Evolutionary conservation across 441 rosid species (phyloP).

Genomic region (Adansonia grandidieri): DNA sequence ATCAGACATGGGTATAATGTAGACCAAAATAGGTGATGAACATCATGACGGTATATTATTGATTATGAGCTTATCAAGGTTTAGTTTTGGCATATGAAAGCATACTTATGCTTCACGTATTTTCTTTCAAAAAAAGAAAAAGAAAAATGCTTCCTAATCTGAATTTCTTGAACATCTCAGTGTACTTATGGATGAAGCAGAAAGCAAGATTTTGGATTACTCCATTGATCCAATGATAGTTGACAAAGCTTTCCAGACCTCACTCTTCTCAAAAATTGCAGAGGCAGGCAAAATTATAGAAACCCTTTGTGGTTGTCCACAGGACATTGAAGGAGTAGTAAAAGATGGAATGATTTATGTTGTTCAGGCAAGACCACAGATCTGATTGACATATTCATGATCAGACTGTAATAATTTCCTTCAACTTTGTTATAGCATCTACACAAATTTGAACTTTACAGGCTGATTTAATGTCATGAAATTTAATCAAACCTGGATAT

Average conservation of each 20-base stretch:
- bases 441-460: not conserved
- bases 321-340: conserved; percentile 69
- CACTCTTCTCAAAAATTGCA: conserved; percentile 55
- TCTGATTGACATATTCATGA: conserved; percentile 26
- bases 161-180: conserved; percentile 40
- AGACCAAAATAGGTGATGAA: not conserved
- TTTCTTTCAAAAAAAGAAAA: not conserved
- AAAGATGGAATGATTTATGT: conserved; percentile 52
- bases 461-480: not conserved
- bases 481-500: conserved; percentile 1
- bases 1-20: too few species aligned
- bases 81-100: not conserved
- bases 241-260: conserved; percentile 49
- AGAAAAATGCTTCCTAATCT: not conserved
- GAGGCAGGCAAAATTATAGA: conserved; percentile 61
- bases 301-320: conserved; percentile 55
- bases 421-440: not conserved
- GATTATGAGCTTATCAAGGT: not conserved
- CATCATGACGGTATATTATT: not conserved
- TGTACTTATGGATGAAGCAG: conserved; percentile 61
- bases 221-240: conserved; percentile 47
- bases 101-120: not conserved
- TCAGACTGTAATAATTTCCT: not conserved
- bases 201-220: conserved; percentile 56
- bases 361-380: conserved; percentile 70